These are phyloP conservation scores for Plenodomus lindquistii DNA, from an alignment of 2,329 filamentous ascomycete genomes.

Conservation along the genomic window DNA sequence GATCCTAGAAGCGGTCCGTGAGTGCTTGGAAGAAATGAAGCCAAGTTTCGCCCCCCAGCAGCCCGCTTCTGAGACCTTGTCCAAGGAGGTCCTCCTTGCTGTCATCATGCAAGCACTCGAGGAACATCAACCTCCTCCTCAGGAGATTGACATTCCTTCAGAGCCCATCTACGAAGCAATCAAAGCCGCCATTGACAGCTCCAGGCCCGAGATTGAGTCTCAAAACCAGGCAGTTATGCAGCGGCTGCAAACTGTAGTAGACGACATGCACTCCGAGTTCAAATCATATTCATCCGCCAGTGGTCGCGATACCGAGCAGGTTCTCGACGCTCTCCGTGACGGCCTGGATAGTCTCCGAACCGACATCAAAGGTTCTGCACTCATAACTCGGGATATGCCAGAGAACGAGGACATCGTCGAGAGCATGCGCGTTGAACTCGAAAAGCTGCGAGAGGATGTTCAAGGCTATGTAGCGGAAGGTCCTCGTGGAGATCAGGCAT, in stretches of 20 bases:
- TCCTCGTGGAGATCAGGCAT: slow-evolving; percentile 47
- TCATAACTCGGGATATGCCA: slow-evolving; percentile 68
- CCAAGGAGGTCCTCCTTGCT: slow-evolving; percentile 59
- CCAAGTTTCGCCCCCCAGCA: slow-evolving; percentile 47
- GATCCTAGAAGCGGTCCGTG: slow-evolving; percentile 78
- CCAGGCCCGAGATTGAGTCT: slow-evolving; percentile 55
- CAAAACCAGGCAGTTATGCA: slow-evolving; percentile 64
- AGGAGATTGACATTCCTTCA: slow-evolving; percentile 52
- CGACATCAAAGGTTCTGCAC: slow-evolving; percentile 81
- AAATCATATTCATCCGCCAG: slow-evolving; percentile 80
- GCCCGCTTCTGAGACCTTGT: slow-evolving; percentile 49
- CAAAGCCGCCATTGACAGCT: slow-evolving; percentile 59
- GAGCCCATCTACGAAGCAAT: slow-evolving; percentile 63
- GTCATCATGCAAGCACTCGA: slow-evolving; percentile 63
- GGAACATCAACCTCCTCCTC: slow-evolving; percentile 48
- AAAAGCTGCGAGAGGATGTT: slow-evolving; percentile 65
- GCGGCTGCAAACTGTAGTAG: slow-evolving; percentile 62
- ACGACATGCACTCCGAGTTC: slow-evolving; percentile 66
- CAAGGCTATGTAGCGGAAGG: slow-evolving; percentile 55
- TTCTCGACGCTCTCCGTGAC: slow-evolving; percentile 84
- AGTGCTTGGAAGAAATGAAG: slow-evolving; percentile 85
- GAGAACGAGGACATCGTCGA: slow-evolving; percentile 80
- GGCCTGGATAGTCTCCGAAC: slow-evolving; percentile 78
- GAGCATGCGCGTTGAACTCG: slow-evolving; percentile 66
- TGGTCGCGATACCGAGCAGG: slow-evolving; percentile 82